Percentiles rank a stretch among this genome's conserved stretches.
These are phyloP conservation scores for Fraxinus dipetala DNA, from an alignment of 305 asterid species.

Conservation along the genomic window DNA sequence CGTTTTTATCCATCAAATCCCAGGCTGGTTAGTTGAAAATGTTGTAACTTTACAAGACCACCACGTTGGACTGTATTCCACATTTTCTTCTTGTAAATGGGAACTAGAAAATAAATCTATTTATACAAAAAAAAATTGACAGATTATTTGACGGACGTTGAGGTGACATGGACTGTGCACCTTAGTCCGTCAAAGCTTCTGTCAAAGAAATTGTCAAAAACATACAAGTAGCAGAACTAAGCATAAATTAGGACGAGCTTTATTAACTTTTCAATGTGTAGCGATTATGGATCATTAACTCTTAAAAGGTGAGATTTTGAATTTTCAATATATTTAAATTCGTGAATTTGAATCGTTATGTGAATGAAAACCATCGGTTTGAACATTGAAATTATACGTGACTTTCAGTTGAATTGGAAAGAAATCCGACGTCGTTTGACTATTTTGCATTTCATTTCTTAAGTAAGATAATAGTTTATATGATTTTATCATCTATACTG, in stretches of 20 bases:
- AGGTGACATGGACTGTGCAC: too few species aligned
- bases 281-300: background rate
- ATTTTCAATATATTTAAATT: background rate
- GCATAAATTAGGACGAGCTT: background rate
- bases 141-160: too few species aligned
- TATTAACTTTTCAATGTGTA: too few species aligned
- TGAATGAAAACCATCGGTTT: background rate
- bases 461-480: too few species aligned
- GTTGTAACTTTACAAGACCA: constrained; percentile 32
- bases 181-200: too few species aligned
- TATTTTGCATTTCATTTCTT: too few species aligned
- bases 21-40: constrained; percentile 35
- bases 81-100: background rate
- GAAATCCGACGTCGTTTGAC: background rate
- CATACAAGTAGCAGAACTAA: background rate
- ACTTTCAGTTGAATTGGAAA: background rate
- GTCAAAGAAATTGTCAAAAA: background rate
- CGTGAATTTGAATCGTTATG: background rate
- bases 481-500: too few species aligned
- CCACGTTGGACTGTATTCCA: background rate
- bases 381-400: background rate
- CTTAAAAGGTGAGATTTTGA: background rate
- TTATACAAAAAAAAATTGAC: too few species aligned
- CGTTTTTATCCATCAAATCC: background rate
- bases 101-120: too few species aligned